These are phyloP conservation scores for Xanthoceras sorbifolium DNA, from an alignment of 345 rosid species.

Conservation along the genomic window DNA sequence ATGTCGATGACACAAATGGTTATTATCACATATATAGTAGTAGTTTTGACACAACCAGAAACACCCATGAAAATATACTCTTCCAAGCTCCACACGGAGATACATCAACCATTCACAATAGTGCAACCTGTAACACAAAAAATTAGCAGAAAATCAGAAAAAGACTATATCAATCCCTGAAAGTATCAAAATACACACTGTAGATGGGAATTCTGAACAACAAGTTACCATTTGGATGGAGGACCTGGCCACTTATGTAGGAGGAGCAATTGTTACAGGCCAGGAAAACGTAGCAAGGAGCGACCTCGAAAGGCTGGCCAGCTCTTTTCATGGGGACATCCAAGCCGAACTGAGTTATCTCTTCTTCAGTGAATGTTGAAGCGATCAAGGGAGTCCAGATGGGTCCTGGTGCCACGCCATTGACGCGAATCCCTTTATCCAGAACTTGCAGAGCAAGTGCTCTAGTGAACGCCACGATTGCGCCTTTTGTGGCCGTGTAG, in stretches of 20 bases:
- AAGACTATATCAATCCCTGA: too few relatives aligned
- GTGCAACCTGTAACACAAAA: constrained; percentile 38
- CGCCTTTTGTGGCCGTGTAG: constrained; percentile 72
- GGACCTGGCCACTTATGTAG: constrained; percentile 74
- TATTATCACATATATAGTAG: too few relatives aligned
- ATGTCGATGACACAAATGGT: too few relatives aligned
- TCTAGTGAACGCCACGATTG: constrained; percentile 67
- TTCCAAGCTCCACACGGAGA: neutral
- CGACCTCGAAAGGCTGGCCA: too few relatives aligned
- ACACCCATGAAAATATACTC: too few relatives aligned
- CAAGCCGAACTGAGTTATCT: constrained; percentile 44
- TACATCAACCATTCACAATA: constrained; percentile 45
- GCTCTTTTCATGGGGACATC: constrained; percentile 69
- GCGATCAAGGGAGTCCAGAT: constrained; percentile 78
- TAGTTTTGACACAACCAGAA: neutral
- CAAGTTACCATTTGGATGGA: constrained; percentile 69
- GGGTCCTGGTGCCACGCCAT: constrained; percentile 79
- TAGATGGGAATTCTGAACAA: too few relatives aligned
- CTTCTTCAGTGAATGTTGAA: constrained; percentile 52
- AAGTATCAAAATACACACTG: too few relatives aligned
- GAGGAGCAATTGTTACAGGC: constrained; percentile 81
- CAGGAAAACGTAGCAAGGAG: constrained; percentile 71
- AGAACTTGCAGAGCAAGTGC: constrained; percentile 69
- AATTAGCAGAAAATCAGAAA: neutral
- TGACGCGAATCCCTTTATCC: constrained; percentile 55